phyloP scores from a whole-genome alignment of 192 early-diverging fungal species.

The Mortierella hygrophila region DNA sequence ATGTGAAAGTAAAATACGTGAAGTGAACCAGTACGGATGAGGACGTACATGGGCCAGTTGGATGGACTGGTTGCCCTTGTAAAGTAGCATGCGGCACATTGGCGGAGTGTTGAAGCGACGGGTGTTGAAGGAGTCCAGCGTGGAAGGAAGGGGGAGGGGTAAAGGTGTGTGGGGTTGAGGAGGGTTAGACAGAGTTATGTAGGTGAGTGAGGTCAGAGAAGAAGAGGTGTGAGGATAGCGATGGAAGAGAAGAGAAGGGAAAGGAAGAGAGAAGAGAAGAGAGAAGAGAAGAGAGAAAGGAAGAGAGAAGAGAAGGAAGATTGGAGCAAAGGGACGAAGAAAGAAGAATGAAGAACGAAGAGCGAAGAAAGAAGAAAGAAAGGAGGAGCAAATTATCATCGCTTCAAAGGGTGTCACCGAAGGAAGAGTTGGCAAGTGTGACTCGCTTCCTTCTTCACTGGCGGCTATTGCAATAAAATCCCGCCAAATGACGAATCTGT shows the following conservation, averaged over 20 bases:
- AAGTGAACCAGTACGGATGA: background rate
- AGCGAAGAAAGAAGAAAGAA: too few relatives aligned
- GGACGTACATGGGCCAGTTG: conserved; percentile 73
- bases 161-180: background rate
- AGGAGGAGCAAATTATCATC: too few relatives aligned
- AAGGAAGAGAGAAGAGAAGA: background rate
- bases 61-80: conserved; percentile 83
- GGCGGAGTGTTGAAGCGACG: conserved; percentile 51
- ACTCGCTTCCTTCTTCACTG: too few relatives aligned
- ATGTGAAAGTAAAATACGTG: background rate
- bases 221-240: background rate
- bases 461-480: too few relatives aligned
- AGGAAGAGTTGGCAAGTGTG: too few relatives aligned
- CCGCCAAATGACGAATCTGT: too few relatives aligned
- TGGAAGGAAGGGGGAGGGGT: conserved; percentile 23
- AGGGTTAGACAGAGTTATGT: too few relatives aligned
- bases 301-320: background rate
- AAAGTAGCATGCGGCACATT: conserved; percentile 82
- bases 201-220: background rate
- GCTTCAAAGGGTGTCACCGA: too few relatives aligned
- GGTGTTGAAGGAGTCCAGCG: conserved; percentile 41
- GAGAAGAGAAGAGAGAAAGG: background rate
- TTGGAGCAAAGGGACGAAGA: background rate
- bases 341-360: background rate
- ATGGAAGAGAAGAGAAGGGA: background rate